Conservation (phyloP, 768 basidiomycete genomes). For the Tylopilus rubrobrunneus region DNA sequence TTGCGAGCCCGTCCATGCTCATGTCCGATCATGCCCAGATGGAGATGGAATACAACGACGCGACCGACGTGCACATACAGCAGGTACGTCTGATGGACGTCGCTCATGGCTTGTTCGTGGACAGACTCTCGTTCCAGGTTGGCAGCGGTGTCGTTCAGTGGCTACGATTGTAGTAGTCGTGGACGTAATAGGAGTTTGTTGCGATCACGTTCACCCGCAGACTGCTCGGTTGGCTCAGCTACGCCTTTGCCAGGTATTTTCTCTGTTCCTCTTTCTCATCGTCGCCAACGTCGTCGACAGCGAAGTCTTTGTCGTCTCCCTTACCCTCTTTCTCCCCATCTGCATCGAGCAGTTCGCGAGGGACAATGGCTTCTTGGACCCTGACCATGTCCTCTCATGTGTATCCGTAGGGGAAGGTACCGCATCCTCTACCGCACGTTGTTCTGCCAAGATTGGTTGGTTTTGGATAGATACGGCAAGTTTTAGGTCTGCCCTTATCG, state of each 20-base stretch:
- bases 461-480: conserved; percentile 88
- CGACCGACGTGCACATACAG: conserved; percentile 61
- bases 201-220: conserved; percentile 21
- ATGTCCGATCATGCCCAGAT: conserved; percentile 35
- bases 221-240: conserved; percentile 76
- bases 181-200: background rate
- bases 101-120: background rate
- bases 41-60: conserved; percentile 60
- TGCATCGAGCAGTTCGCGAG: conserved; percentile 84
- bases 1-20: background rate
- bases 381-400: conserved; percentile 65
- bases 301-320: conserved; percentile 77
- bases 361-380: too few species aligned
- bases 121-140: conserved; percentile 9
- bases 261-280: background rate
- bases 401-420: conserved; percentile 12
- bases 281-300: conserved; percentile 32
- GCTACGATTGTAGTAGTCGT: background rate
- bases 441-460: conserved; percentile 81
- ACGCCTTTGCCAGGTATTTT: conserved; percentile 75
- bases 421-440: conserved; percentile 36
- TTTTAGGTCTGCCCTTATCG: conserved; percentile 28
- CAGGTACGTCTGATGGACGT: conserved; percentile 39
- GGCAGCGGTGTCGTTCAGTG: conserved; percentile 11
- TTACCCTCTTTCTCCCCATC: conserved; percentile 80